Evolutionary conservation across 768 basidiomycete species (phyloP).

Genomic region (Agaricus sinodeliciosus): DNA sequence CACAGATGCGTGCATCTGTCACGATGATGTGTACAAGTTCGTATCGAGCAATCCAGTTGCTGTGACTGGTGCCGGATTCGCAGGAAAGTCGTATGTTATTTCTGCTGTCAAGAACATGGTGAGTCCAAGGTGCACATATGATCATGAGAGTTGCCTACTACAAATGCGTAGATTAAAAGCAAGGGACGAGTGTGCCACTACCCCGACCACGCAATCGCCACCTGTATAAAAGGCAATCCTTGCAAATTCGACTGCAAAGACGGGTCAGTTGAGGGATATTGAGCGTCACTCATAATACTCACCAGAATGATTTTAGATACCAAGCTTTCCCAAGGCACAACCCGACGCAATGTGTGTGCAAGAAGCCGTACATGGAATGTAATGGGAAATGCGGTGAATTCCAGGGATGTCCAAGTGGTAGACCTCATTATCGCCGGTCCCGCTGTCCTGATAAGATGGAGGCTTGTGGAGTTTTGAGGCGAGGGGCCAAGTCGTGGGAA

Average conservation of each 20-base stretch:
- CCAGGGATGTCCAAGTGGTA: slow-evolving; percentile 26
- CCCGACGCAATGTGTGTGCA: slow-evolving; percentile 37
- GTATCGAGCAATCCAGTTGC: slow-evolving; percentile 25
- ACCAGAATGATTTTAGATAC: slow-evolving; percentile 18
- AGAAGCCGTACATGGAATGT: slow-evolving; percentile 34
- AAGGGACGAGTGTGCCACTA: slow-evolving; percentile 27
- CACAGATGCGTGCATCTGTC: slow-evolving; percentile 37
- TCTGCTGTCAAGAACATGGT: slow-evolving; percentile 30
- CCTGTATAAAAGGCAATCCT: slow-evolving; percentile 28
- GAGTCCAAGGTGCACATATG: slow-evolving; percentile 1
- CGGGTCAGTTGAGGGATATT: slow-evolving; percentile 24
- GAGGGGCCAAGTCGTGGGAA: slow-evolving; percentile 35
- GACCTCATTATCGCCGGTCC: slow-evolving; percentile 20
- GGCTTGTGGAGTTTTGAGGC: slow-evolving; percentile 38
- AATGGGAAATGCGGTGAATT: slow-evolving; percentile 40
- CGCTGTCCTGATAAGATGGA: slow-evolving; percentile 31
- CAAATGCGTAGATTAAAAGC: not conserved
- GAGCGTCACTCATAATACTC: too few species aligned
- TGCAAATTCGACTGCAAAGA: slow-evolving; percentile 42
- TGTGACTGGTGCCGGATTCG: slow-evolving; percentile 20
- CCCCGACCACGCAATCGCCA: slow-evolving; percentile 31
- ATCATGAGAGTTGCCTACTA: not conserved
- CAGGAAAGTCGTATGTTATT: slow-evolving; percentile 23
- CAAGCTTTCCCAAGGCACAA: slow-evolving; percentile 22
- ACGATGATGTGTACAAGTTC: slow-evolving; percentile 30